Percentiles rank a stretch among this genome's conserved stretches.
These are phyloP conservation scores for Tricholoma terreum DNA, from an alignment of 768 basidiomycete genomes.

Conservation along the genomic window DNA sequence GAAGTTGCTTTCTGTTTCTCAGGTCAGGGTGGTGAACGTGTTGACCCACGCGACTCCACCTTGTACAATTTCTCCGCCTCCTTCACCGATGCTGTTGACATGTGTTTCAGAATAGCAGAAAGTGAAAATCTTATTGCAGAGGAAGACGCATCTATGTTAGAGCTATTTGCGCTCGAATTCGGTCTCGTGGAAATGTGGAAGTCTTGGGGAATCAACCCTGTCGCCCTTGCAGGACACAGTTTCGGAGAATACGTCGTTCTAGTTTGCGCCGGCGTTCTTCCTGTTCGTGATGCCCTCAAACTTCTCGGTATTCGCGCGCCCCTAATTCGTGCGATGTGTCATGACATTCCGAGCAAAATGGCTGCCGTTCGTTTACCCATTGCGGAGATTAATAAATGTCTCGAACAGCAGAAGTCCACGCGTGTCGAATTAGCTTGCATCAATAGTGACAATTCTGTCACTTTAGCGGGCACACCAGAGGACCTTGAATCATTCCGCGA, in stretches of 20 bases:
- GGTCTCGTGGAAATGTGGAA: slow-evolving; percentile 6
- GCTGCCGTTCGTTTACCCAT: slow-evolving; percentile 3
- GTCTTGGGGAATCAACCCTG: slow-evolving; percentile 2
- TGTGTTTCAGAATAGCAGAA: slow-evolving; percentile 4
- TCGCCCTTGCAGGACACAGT: slow-evolving; percentile 2
- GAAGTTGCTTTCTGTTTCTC: slow-evolving; percentile 6
- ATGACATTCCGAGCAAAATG: background rate
- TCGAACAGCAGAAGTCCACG: background rate
- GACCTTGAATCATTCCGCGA: slow-evolving; percentile 1
- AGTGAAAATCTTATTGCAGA: background rate
- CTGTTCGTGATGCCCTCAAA: background rate
- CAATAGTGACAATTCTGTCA: slow-evolving; percentile 1
- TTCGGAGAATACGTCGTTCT: slow-evolving; percentile 4
- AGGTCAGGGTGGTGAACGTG: slow-evolving; percentile 3
- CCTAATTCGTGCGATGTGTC: slow-evolving; percentile 2
- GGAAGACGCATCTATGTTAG: slow-evolving; percentile 1
- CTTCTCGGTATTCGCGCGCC: slow-evolving; percentile 5
- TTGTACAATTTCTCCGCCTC: slow-evolving; percentile 3
- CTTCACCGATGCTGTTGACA: slow-evolving; percentile 1
- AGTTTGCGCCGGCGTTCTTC: slow-evolving; percentile 3
- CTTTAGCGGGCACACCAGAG: slow-evolving; percentile 2
- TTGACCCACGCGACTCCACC: slow-evolving; percentile 4
- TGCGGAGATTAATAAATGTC: background rate
- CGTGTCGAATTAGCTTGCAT: slow-evolving; percentile 3
- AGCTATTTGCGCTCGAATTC: slow-evolving; percentile 3